phyloP scores from a whole-genome alignment of 1,139 yeast genomes.

The Geotrichum klebahnii region DNA sequence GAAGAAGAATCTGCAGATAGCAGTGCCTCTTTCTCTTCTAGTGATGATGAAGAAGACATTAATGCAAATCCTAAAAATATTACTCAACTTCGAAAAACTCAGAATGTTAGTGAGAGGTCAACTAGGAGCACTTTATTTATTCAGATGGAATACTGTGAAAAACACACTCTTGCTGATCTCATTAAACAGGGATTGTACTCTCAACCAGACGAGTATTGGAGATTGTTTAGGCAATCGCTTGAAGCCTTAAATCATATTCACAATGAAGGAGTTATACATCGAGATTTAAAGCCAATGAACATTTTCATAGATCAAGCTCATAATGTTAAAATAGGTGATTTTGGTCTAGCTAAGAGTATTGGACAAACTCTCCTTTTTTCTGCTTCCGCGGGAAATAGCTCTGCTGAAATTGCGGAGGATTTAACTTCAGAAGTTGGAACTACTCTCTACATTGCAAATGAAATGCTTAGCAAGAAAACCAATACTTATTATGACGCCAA shows the following conservation, averaged over 20 bases:
- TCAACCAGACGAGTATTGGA: constrained; percentile 80
- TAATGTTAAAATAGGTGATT: constrained; percentile 92
- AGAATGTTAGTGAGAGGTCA: not conserved
- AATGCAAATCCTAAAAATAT: not conserved
- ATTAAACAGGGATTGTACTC: constrained; percentile 75
- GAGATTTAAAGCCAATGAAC: constrained; percentile 93
- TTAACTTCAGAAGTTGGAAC: constrained; percentile 92
- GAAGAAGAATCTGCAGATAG: constrained; percentile 21
- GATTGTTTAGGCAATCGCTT: constrained; percentile 76
- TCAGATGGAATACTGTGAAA: constrained; percentile 98
- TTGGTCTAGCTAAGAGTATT: constrained; percentile 77
- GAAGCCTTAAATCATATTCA: constrained; percentile 93
- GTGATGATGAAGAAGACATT: not conserved
- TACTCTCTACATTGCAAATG: constrained; percentile 85
- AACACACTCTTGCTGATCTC: constrained; percentile 77
- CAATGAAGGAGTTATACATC: constrained; percentile 87
- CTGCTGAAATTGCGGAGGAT: constrained; percentile 52
- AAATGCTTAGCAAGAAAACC: constrained; percentile 51
- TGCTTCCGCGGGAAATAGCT: constrained; percentile 23
- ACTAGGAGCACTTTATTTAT: constrained; percentile 60
- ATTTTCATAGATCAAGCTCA: constrained; percentile 88
- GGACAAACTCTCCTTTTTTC: constrained; percentile 52
- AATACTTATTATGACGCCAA: constrained; percentile 64
- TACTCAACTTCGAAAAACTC: not conserved
- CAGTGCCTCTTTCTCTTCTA: constrained; percentile 1